Evolutionary conservation across 2,329 filamentous ascomycete genomes (phyloP), one percentile per base, ranked within the genome.

Genomic region (Neurospora crassa): DNA sequence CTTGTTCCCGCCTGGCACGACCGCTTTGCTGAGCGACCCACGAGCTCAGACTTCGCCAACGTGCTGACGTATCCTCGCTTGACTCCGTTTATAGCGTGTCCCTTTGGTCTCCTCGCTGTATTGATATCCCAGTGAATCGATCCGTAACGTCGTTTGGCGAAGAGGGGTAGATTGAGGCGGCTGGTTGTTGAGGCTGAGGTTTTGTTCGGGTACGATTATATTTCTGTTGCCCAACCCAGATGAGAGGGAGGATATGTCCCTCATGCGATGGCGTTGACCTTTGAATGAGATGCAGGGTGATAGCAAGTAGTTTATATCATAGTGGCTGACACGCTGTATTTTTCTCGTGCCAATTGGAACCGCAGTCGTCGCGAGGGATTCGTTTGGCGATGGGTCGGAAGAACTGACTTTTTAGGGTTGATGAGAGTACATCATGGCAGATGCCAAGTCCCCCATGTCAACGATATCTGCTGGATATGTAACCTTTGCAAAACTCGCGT

Each of bases 11-110:
- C 75, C 83, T 84, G 40, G 88, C 78, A 2, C 87, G 83, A 2
- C 84, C 85, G 10, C 85, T 85, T 78, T 91, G 89, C 76, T 91
- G 88, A 74, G 85, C 85, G 1, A 91, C 89, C 89, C 89, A 91
- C 40, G 87, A 89, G 71, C 82, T 84, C 71, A 91, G 82, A 7
- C 83, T 85, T 43, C 87, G 84, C 78, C 90, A 91, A 5, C 85
- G 84, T 16, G 86, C 82, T 5, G 86, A 84, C 67, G 80, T 78
- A 72, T 89, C 87, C 42, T 88, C 84, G 69, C 43, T 74, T n/a
- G n/a, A n/a, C n/a, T n/a, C n/a, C n/a, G n/a, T n/a, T n/a, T n/a
- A n/a, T n/a, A n/a, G n/a, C n/a, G n/a, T n/a, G n/a, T n/a, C n/a
- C n/a, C n/a, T n/a, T n/a, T n/a, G n/a, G n/a, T n/a, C n/a, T 89